phyloP scores from a whole-genome alignment of 257 asterid genomes.

The Osmanthus fragrans region DNA sequence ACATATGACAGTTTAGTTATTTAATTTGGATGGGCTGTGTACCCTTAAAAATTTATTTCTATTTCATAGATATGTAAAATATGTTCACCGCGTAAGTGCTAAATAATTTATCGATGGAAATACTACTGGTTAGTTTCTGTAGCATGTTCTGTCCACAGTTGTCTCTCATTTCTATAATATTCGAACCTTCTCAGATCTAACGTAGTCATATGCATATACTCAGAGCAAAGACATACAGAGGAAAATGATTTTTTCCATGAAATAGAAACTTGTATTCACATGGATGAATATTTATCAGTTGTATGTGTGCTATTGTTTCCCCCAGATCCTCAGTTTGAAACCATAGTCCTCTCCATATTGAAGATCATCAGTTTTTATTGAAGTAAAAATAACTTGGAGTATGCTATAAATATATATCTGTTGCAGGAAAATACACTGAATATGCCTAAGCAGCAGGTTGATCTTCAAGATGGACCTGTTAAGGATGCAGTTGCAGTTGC shows the following conservation, averaged over 20 bases:
- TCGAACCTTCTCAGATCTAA: neutral
- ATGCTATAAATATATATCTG: slow-evolving; percentile 15
- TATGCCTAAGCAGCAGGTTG: slow-evolving; percentile 55
- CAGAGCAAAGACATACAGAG: neutral
- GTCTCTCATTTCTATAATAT: neutral
- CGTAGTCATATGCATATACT: neutral
- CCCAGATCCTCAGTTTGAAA: slow-evolving; percentile 18
- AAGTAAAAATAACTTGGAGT: slow-evolving; percentile 13
- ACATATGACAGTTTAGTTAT: slow-evolving; percentile 10
- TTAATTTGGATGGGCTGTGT: slow-evolving; percentile 7
- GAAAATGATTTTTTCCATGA: slow-evolving; percentile 8
- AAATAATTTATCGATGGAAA: slow-evolving; percentile 6
- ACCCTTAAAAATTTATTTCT: slow-evolving; percentile 3
- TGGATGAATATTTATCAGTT: neutral
- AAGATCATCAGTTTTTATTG: slow-evolving; percentile 11
- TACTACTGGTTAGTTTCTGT: slow-evolving; percentile 1
- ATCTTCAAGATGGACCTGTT: slow-evolving; percentile 48
- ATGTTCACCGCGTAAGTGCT: neutral
- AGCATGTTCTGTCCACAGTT: neutral
- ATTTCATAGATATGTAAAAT: neutral
- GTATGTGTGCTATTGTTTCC: slow-evolving; percentile 7
- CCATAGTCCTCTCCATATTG: slow-evolving; percentile 6
- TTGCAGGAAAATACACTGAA: slow-evolving; percentile 76
- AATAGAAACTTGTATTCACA: neutral
- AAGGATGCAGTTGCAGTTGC: slow-evolving; percentile 32